Evolutionary conservation across 2,329 filamentous ascomycete species (phyloP), one percentile per base, ranked within the genome.

Genomic region (Colletotrichum incanum): DNA sequence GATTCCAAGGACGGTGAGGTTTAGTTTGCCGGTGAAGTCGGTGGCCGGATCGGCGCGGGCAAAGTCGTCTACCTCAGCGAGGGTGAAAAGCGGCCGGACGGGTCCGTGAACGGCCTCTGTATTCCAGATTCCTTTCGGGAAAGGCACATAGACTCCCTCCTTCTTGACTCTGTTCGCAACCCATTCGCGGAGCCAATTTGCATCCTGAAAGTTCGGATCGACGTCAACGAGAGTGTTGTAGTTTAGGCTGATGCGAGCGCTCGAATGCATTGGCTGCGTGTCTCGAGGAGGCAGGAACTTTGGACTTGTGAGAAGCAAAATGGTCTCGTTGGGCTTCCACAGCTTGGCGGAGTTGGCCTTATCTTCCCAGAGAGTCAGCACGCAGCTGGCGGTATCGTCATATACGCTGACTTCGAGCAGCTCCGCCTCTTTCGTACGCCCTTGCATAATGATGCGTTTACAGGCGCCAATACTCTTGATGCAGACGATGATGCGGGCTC

Each of bases 381-480:
- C 80, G 5, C 85, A 85, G 71, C 86, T 84, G 1, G 84, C 84
- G 0, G 89, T 91, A 75, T 91, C 85, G 76, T 92, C 90, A 75
- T 90, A 89, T 12, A 91, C 79, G 5, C 82, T 80, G 5, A 91
- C 78, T 56, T 87, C 87, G 34, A 87, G 76, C 16, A 88, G 80
- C 39, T 87, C 82, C 4, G 41, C 28, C 31, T 65, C 62, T 31
- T 52, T 67, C 14, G 34, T 26, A 20, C 47, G 26, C 26, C 49
- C 39, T 8, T 56, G 34, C 7, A 43, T 43, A 0, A 82, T 80
- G 39, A 90, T 83, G 80, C 75, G 85, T 78, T 87, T 89, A 62
- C 82, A 84, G 7, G 83, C 82, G 0, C 89, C 88, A 65, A 91
- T 82, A 67, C 86, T 89, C 77, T 88, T 89, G 5, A 91, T 87